A percentile compares a stretch with the other conserved stretches of the same genome.
Conservation (phyloP, 1,284 basidiomycete genomes). For the Fomitopsis betulina region DNA sequence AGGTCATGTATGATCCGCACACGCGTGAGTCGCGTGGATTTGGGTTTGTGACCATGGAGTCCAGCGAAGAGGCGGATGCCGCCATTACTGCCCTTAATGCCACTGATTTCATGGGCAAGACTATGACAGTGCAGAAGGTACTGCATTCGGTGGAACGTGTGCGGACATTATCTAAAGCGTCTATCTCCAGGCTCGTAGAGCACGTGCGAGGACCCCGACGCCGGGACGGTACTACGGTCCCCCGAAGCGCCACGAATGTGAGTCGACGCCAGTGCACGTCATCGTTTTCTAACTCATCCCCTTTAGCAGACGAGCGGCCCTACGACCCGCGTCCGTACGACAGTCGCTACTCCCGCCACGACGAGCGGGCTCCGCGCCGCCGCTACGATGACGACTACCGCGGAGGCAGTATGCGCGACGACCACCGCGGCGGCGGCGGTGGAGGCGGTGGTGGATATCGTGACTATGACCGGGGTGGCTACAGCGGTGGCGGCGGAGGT, state of each 20-base stretch:
- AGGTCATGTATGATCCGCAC: slow-evolving; percentile 97
- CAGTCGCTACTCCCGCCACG: slow-evolving; percentile 49
- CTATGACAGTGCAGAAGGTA: slow-evolving; percentile 85
- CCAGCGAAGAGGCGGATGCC: slow-evolving; percentile 82
- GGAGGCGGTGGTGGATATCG: slow-evolving; percentile 31
- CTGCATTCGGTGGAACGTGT: slow-evolving; percentile 10
- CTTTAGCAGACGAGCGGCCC: slow-evolving; percentile 54
- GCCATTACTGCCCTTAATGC: slow-evolving; percentile 82
- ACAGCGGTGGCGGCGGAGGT: slow-evolving; percentile 27
- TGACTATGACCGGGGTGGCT: slow-evolving; percentile 36
- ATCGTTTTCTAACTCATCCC: neutral
- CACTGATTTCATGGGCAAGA: slow-evolving; percentile 84
- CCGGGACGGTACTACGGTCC: slow-evolving; percentile 94
- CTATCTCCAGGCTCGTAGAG: slow-evolving; percentile 76
- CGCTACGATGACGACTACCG: slow-evolving; percentile 19
- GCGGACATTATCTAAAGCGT: slow-evolving; percentile 4
- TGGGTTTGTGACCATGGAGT: slow-evolving; percentile 96
- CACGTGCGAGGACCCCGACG: slow-evolving; percentile 91
- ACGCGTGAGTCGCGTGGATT: slow-evolving; percentile 95
- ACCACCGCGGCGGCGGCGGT: slow-evolving; percentile 36
- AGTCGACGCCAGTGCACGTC: slow-evolving; percentile 10
- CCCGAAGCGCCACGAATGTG: slow-evolving; percentile 71
- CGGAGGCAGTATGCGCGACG: slow-evolving; percentile 22
- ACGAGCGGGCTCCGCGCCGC: neutral
- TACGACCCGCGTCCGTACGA: slow-evolving; percentile 83